Evolutionary conservation across 345 rosid genomes (phyloP).

Genomic region (Moringa oleifera): DNA sequence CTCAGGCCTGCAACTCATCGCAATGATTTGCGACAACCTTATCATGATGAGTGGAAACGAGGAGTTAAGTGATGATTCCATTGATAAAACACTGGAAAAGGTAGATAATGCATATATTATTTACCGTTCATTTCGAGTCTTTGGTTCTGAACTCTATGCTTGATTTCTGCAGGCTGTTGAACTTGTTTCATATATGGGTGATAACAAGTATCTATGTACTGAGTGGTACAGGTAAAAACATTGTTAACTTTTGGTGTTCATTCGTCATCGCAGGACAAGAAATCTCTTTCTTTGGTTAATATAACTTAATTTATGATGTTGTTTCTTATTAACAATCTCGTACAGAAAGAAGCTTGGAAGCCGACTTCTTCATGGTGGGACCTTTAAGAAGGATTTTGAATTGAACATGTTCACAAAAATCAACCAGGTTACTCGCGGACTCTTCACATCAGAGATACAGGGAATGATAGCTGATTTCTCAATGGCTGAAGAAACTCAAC

Average conservation of each 20-base stretch:
- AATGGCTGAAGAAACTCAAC: conserved; percentile 62
- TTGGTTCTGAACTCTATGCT: no score
- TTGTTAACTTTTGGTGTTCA: no score
- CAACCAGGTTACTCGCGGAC: conserved; percentile 73
- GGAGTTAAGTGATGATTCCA: conserved; percentile 39
- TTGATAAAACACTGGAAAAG: conserved; percentile 38
- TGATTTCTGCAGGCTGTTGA: conserved; percentile 7
- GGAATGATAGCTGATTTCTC: conserved; percentile 78
- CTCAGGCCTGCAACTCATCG: conserved; percentile 34
- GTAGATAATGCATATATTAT: neutral
- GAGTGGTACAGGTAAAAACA: conserved; percentile 32
- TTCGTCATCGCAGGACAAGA: no score
- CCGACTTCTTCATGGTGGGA: conserved; percentile 49
- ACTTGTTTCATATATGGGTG: conserved; percentile 30
- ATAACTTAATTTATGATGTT: no score
- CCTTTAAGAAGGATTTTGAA: conserved; percentile 66
- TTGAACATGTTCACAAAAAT: conserved; percentile 61
- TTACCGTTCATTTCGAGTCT: no score
- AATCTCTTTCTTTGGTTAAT: no score
- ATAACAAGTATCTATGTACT: conserved; percentile 33
- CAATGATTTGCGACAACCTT: conserved; percentile 35
- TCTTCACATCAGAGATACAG: conserved; percentile 78
- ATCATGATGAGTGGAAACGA: conserved; percentile 34
- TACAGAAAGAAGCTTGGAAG: conserved; percentile 50
- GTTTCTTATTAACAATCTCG: no score